Conservation (phyloP, 2,329 filamentous ascomycete species). For the Penicillium digitatum region DNA sequence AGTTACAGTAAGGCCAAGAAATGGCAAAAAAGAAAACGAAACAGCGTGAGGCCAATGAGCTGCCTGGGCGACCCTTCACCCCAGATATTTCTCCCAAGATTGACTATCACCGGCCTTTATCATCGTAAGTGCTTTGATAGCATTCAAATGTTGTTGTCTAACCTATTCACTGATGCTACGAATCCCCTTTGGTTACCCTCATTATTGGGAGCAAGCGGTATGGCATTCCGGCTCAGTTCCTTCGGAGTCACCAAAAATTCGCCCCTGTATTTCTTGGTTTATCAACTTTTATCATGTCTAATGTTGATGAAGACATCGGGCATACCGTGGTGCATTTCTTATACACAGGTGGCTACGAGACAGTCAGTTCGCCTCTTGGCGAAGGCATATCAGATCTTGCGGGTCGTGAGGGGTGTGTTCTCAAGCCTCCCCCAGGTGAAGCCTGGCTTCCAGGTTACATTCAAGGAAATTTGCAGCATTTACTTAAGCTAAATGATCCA, state of each 20-base stretch:
- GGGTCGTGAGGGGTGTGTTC: conserved; percentile 2
- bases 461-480: conserved; percentile 7
- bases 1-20: not conserved
- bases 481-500: not conserved
- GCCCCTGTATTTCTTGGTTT: not conserved
- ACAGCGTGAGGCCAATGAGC: conserved; percentile 7
- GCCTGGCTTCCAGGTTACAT: conserved; percentile 12
- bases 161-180: conserved; percentile 8
- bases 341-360: conserved; percentile 11
- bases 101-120: conserved; percentile 10
- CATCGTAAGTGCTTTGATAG: conserved; percentile 10
- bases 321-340: conserved; percentile 10
- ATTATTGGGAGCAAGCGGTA: conserved; percentile 11
- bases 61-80: not conserved
- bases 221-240: conserved; percentile 11
- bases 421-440: conserved; percentile 8
- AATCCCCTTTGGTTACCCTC: conserved; percentile 5
- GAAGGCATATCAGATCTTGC: conserved; percentile 7
- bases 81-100: conserved; percentile 9
- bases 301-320: conserved; percentile 6
- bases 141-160: conserved; percentile 3
- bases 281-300: conserved; percentile 6
- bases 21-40: conserved; percentile 11
- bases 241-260: conserved; percentile 4
- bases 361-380: conserved; percentile 6